These are phyloP conservation scores for Alternaria consortialis DNA, from an alignment of 2,329 filamentous ascomycete genomes.

Conservation along the genomic window DNA sequence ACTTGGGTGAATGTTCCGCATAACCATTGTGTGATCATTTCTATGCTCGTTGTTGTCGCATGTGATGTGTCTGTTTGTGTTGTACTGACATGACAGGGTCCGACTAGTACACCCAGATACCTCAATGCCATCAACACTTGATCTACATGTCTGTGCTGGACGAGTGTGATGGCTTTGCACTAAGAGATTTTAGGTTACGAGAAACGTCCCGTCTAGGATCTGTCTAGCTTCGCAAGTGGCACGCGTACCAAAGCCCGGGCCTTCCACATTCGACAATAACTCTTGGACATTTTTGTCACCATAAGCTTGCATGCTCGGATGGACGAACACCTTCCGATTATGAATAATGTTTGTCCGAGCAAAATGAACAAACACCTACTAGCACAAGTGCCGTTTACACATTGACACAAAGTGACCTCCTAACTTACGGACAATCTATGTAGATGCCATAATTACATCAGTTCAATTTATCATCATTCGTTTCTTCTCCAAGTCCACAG, in stretches of 20 bases:
- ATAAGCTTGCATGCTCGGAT: background rate
- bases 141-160: slow-evolving; percentile 5
- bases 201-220: background rate
- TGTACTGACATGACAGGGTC: slow-evolving; percentile 5
- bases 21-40: slow-evolving; percentile 64
- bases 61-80: slow-evolving; percentile 31
- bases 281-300: background rate
- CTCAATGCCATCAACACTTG: slow-evolving; percentile 5
- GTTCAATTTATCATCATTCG: background rate
- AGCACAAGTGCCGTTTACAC: background rate
- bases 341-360: background rate
- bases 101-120: slow-evolving; percentile 3
- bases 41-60: slow-evolving; percentile 26
- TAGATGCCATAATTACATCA: background rate
- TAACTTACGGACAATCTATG: background rate
- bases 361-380: background rate
- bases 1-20: slow-evolving; percentile 65
- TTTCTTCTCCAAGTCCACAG: background rate
- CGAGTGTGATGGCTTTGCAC: background rate
- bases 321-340: background rate
- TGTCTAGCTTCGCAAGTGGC: background rate
- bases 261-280: background rate
- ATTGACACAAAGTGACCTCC: background rate
- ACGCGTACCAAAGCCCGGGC: background rate
- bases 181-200: background rate